Conservation (phyloP, 2,329 filamentous ascomycete genomes). For the Xylaria sp. region DNA sequence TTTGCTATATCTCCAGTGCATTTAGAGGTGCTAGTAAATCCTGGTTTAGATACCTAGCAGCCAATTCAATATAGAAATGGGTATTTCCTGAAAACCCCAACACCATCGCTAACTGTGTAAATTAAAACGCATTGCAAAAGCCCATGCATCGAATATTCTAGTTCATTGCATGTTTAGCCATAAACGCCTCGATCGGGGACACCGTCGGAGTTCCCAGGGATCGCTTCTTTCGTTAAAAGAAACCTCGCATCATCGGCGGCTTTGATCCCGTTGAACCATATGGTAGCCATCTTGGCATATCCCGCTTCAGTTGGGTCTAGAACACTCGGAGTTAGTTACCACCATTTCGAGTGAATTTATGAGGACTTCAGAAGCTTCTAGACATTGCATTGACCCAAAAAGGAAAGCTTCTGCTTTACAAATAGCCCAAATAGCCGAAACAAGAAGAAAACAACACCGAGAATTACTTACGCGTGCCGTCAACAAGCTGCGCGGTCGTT, state of each 20-base stretch:
- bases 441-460: too few species aligned
- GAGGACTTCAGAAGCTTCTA: too few species aligned
- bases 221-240: conserved; percentile 39
- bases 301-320: conserved; percentile 48
- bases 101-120: conserved; percentile 1
- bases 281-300: conserved; percentile 52
- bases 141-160: conserved; percentile 14
- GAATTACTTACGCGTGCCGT: conserved; percentile 46
- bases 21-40: background rate
- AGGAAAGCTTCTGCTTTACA: too few species aligned
- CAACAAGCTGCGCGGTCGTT: conserved; percentile 46
- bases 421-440: too few species aligned
- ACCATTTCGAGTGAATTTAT: too few species aligned
- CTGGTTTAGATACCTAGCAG: background rate
- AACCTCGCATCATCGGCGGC: conserved; percentile 44
- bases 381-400: too few species aligned
- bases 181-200: conserved; percentile 38
- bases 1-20: background rate
- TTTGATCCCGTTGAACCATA: conserved; percentile 49
- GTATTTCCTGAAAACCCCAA: background rate
- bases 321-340: too few species aligned
- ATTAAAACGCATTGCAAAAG: background rate
- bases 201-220: conserved; percentile 41
- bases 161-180: conserved; percentile 5
- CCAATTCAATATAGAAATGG: background rate